Evolutionary conservation across 371 early-diverging fungal genomes (phyloP).

Genomic region (Rhizopus sp.): DNA sequence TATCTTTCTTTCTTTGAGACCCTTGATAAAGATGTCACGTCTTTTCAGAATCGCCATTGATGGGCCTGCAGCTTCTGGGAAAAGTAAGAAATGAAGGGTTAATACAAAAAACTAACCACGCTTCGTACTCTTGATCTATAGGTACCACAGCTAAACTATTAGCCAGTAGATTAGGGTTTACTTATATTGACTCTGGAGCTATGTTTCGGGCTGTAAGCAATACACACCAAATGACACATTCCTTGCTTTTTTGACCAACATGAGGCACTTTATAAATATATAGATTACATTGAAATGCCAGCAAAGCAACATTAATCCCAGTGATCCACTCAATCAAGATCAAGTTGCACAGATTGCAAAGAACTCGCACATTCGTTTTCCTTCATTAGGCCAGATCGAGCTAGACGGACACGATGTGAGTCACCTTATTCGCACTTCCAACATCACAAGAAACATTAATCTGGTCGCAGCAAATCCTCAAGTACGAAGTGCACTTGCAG

Average conservation of each 20-base stretch:
- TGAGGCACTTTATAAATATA: background rate
- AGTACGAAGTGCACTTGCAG: slow-evolving; percentile 65
- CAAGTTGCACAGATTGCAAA: slow-evolving; percentile 31
- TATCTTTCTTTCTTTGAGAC: background rate
- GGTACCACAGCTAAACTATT: slow-evolving; percentile 76
- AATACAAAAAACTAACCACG: background rate
- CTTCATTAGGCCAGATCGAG: slow-evolving; percentile 44
- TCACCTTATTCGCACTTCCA: slow-evolving; percentile 61
- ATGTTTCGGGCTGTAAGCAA: slow-evolving; percentile 63
- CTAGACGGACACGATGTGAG: slow-evolving; percentile 74
- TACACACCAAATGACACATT: too few species aligned
- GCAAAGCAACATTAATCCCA: slow-evolving; percentile 37
- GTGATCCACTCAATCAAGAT: slow-evolving; percentile 28
- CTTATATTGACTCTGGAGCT: slow-evolving; percentile 84
- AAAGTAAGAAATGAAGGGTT: slow-evolving; percentile 58
- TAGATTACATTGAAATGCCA: slow-evolving; percentile 64
- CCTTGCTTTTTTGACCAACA: background rate
- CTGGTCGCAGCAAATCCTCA: slow-evolving; percentile 67
- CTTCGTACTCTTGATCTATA: slow-evolving; percentile 16
- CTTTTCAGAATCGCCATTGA: slow-evolving; percentile 88
- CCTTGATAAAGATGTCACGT: slow-evolving; percentile 32
- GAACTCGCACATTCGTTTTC: slow-evolving; percentile 29
- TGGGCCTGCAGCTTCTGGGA: slow-evolving; percentile 93
- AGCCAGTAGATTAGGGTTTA: slow-evolving; percentile 73
- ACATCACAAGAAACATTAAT: slow-evolving; percentile 68